Base-by-base conservation (phyloP, 2,329 filamentous ascomycete species). In the Neospermospora avenae region DNA sequence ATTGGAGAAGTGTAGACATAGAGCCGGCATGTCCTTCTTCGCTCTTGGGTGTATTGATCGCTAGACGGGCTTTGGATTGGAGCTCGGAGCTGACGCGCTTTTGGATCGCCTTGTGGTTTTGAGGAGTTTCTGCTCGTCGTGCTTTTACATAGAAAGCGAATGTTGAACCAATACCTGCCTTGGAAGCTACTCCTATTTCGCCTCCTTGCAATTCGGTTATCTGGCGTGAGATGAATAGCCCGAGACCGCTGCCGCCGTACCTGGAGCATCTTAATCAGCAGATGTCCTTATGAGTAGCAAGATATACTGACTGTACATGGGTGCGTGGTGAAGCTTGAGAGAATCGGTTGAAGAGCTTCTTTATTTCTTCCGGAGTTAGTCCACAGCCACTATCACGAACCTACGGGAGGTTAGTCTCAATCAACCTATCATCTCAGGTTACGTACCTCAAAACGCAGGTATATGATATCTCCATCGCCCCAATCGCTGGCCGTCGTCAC, bases 321-420 rank as follows among this genome's bases (percentile, higher is more conserved):
- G 89, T 92, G 46, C 85, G 84, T 1, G 88, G 87, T 22, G 84
- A 89, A 0, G 88, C 89, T 74, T 93, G 90, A 5, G 88, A 86
- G 71, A 93, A 93, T n/a, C 88, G 83, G 66, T 89, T 83, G 73
- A 93, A 93, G 0, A 93, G 80, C 46, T 84, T 81, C 58, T 88
- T 86, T 75, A 86, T 89, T 69, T 91, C 89, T 57, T 86, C 81
- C 1, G 83, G 78, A 1, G 79, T 87, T 10, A 93, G 77, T 0
- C 89, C 89, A 52, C 88, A 84, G 0, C 90, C 90, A 0, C 88
- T 91, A 66, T 93, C 90, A 63, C 84, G 82, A n/a, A 93, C 88
- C 44, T 51, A 11, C 4, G 3, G 16, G 1, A 20, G 4, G 14
- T 51, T 37, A 51, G 31, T n/a, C 35, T 37, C 1, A 3, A 35